Percentiles rank a stretch among this genome's conserved stretches.
Evolutionary conservation across 805 yeast genomes (phyloP).

Genomic region (Candida ficus): DNA sequence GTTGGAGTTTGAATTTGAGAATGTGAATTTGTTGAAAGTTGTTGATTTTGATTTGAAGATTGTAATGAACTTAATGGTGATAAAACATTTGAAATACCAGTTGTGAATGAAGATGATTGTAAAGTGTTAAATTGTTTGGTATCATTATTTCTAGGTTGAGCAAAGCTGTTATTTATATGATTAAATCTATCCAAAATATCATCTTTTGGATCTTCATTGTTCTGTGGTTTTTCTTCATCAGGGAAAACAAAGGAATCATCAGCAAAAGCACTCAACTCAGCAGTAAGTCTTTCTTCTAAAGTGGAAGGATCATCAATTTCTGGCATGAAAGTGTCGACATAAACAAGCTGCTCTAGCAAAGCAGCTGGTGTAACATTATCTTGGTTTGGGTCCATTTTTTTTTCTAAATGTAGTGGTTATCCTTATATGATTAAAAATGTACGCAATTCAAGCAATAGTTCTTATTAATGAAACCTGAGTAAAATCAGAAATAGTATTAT

Average conservation of each 20-base stretch:
- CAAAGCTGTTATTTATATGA: constrained; percentile 5
- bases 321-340: constrained; percentile 71
- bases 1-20: not conserved
- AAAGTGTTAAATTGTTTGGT: constrained; percentile 11
- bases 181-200: constrained; percentile 12
- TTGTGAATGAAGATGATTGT: constrained; percentile 8
- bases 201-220: constrained; percentile 10
- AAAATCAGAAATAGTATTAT: no score
- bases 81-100: constrained; percentile 10
- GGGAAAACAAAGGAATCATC: constrained; percentile 78
- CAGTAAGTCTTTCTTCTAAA: constrained; percentile 48
- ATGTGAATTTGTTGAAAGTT: not conserved
- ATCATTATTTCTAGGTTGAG: not conserved
- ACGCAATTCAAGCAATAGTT: no score
- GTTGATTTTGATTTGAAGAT: constrained; percentile 3
- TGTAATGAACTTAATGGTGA: constrained; percentile 12
- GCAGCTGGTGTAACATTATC: constrained; percentile 34
- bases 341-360: constrained; percentile 69
- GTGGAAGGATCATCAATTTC: constrained; percentile 37
- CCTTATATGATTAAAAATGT: no score
- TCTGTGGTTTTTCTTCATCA: constrained; percentile 65
- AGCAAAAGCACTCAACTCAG: constrained; percentile 77
- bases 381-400: constrained; percentile 6
- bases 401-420: not conserved
- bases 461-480: no score